These are phyloP conservation scores for Aspergillus vadensis DNA, from an alignment of 2,329 filamentous ascomycete genomes.

Conservation along the genomic window DNA sequence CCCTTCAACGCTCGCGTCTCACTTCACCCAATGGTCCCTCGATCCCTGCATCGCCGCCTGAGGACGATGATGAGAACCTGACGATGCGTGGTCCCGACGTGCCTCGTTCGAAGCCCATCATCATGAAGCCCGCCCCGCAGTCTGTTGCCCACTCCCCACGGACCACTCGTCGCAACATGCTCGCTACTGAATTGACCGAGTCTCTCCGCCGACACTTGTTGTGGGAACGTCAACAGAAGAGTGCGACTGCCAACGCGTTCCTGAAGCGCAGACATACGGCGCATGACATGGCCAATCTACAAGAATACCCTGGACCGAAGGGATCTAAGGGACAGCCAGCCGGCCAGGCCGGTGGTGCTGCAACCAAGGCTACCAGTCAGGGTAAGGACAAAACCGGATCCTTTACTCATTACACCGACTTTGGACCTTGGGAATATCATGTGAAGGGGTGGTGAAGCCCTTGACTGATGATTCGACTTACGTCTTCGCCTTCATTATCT, in stretches of 20 bases:
- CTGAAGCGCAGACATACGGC: slow-evolving; percentile 89
- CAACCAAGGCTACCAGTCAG: slow-evolving; percentile 42
- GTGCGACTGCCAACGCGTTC: slow-evolving; percentile 81
- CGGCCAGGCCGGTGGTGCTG: slow-evolving; percentile 24
- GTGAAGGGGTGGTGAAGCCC: slow-evolving; percentile 73
- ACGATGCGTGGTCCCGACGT: slow-evolving; percentile 62
- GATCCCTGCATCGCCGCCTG: slow-evolving; percentile 59
- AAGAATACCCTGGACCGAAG: slow-evolving; percentile 71
- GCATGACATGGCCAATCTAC: slow-evolving; percentile 85
- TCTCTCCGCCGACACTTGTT: slow-evolving; percentile 88
- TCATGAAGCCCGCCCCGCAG: slow-evolving; percentile 67
- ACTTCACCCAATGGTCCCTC: slow-evolving; percentile 70
- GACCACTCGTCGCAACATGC: slow-evolving; percentile 92
- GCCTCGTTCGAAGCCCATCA: slow-evolving; percentile 78
- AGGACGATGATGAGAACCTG: slow-evolving; percentile 65
- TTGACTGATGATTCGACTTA: not conserved
- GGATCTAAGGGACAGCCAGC: slow-evolving; percentile 45
- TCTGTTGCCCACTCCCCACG: slow-evolving; percentile 83
- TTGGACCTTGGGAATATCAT: slow-evolving; percentile 82
- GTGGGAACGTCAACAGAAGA: slow-evolving; percentile 95
- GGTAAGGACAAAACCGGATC: slow-evolving; percentile 68
- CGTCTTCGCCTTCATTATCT: slow-evolving; percentile 12
- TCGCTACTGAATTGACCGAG: slow-evolving; percentile 90
- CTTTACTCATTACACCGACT: slow-evolving; percentile 84
- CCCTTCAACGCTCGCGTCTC: slow-evolving; percentile 57